Evolutionary conservation across 2,329 filamentous ascomycete species (phyloP).

Genomic region (Phaeomoniella chlamydospora): DNA sequence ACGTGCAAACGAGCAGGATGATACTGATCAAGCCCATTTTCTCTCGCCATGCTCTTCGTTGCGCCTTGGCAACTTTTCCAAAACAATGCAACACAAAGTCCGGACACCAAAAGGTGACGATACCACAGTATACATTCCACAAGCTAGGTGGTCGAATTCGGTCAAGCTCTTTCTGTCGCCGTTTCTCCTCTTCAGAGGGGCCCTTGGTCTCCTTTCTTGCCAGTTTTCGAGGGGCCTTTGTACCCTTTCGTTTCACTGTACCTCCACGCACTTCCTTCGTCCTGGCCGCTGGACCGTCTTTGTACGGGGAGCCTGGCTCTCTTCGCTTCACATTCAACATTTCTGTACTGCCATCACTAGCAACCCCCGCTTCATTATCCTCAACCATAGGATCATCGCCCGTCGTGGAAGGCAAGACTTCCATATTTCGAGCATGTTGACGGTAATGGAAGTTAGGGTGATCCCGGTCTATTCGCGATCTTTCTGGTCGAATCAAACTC

Average conservation of each 20-base stretch:
- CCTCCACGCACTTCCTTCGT: constrained; percentile 5
- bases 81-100: constrained; percentile 73
- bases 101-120: constrained; percentile 90
- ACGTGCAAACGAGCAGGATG: constrained; percentile 71
- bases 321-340: constrained; percentile 16
- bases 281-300: constrained; percentile 8
- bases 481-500: constrained; percentile 79
- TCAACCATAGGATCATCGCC: constrained; percentile 82
- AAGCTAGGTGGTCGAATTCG: constrained; percentile 65
- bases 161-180: constrained; percentile 44
- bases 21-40: constrained; percentile 96
- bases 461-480: constrained; percentile 67
- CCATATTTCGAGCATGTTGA: constrained; percentile 88
- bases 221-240: constrained; percentile 42
- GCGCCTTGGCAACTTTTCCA: constrained; percentile 69
- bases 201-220: constrained; percentile 45
- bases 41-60: constrained; percentile 89
- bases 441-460: constrained; percentile 95
- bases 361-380: constrained; percentile 41
- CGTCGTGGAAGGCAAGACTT: constrained; percentile 75
- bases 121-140: constrained; percentile 91
- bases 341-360: constrained; percentile 50
- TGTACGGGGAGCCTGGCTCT: constrained; percentile 10
- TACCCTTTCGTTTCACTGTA: constrained; percentile 21
- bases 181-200: constrained; percentile 44